These are phyloP conservation scores for Solanum hybrid DNA, from an alignment of 305 asterid species.

Conservation along the genomic window DNA sequence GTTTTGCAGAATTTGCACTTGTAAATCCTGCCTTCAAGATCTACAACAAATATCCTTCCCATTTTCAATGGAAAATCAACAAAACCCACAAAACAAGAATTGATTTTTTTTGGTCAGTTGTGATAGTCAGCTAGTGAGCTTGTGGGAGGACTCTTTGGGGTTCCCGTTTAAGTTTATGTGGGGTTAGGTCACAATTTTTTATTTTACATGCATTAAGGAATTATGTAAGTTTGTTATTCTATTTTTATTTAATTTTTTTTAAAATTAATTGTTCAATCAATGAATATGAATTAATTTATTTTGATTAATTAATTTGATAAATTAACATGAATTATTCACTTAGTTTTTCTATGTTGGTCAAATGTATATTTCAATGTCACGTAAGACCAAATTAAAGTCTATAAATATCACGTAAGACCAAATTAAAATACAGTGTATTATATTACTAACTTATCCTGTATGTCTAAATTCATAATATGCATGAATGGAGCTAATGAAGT, in stretches of 20 bases:
- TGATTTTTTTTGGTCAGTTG: background rate
- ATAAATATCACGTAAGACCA: no score
- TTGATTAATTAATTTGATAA: no score
- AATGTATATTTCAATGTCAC: no score
- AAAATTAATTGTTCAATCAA: no score
- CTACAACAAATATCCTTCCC: slow-evolving; percentile 76
- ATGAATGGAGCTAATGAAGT: background rate
- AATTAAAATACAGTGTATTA: background rate
- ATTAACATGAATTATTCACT: no score
- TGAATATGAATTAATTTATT: no score
- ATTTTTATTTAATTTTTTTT: fast-evolving
- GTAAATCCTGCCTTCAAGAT: slow-evolving; percentile 67
- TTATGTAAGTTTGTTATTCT: fast-evolving
- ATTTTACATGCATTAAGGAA: no score
- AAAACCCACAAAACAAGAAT: background rate
- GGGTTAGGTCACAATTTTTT: background rate
- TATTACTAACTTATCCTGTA: background rate
- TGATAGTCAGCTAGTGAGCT: background rate
- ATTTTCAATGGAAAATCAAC: slow-evolving; percentile 11
- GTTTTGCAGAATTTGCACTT: slow-evolving; percentile 82
- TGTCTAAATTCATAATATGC: background rate
- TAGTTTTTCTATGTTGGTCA: no score
- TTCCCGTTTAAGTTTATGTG: background rate
- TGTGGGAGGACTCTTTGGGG: background rate
- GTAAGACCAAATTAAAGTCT: no score